Evolutionary conservation across 768 basidiomycete genomes (phyloP).

Genomic region (Lactarius psammicola): DNA sequence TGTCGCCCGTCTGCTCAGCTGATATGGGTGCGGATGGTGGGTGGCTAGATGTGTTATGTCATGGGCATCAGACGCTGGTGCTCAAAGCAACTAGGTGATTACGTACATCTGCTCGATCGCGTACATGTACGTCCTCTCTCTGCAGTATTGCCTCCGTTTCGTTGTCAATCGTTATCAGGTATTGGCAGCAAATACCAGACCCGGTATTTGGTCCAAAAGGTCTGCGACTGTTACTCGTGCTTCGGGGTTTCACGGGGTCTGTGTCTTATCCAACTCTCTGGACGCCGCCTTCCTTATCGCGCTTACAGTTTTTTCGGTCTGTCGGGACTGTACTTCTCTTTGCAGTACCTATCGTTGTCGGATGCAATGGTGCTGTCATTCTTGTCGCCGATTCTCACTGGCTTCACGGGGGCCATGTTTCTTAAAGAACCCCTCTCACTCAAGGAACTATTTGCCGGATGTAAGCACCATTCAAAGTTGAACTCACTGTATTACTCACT

Average conservation of each 20-base stretch:
- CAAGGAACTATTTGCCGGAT: conserved; percentile 54
- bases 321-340: conserved; percentile 63
- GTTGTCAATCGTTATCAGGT: conserved; percentile 32
- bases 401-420: conserved; percentile 58
- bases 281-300: background rate
- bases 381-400: conserved; percentile 64
- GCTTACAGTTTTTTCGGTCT: conserved; percentile 64
- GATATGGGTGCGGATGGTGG: conserved; percentile 59
- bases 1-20: conserved; percentile 37
- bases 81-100: conserved; percentile 40
- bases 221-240: conserved; percentile 54
- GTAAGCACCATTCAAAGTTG: conserved; percentile 34
- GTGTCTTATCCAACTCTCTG: conserved; percentile 18
- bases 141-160: background rate
- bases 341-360: conserved; percentile 72
- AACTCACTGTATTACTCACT: background rate
- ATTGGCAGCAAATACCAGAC: conserved; percentile 46
- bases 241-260: conserved; percentile 65
- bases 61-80: background rate
- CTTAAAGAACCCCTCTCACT: conserved; percentile 57
- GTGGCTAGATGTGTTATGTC: conserved; percentile 19
- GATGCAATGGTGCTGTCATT: conserved; percentile 79
- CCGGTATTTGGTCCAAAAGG: conserved; percentile 70
- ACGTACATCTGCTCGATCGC: conserved; percentile 51
- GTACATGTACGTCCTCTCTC: conserved; percentile 44